Evolutionary conservation across 202 grass and related monocot species (phyloP), one percentile per base, ranked within the genome.

Genomic region (Dendrocalamus latiflorus): DNA sequence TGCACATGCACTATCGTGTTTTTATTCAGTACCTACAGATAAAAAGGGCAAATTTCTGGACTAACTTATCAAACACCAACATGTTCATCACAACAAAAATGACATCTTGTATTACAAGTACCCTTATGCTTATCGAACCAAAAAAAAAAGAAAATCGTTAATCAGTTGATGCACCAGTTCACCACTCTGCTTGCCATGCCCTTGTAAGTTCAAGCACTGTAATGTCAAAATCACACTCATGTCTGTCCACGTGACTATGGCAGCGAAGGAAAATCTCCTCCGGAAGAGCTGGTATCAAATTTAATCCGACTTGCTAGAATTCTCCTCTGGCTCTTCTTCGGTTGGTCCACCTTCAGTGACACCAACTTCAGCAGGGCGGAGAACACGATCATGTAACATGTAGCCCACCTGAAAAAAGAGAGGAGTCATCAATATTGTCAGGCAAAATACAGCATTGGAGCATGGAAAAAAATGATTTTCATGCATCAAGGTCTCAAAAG

Each of bases 361-460:
- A 83, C 88, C 91, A 9, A 93, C 91, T 84, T 93, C 88, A 22
- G 91, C 91, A 9, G 91, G 88, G 20, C 91, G 88, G n/a, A 90
- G 85, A 87, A n/a, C n/a, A n/a, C n/a, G n/a, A n/a, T n/a, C n/a
- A n/a, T n/a, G n/a, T n/a, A n/a, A n/a, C n/a, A n/a, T 90, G 76
- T 93, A 93, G n/a, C 91, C 91, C 36, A 39, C 72, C 91, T 93
- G 65, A 79, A 73, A 62, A 21, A 66, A 22, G 1, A 36, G 65
- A n/a, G n/a, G 6, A 16, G 8, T 75, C 8, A 74, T 28, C 6
- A 44, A 24, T 6, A 55, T 12, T 21, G 37, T 47, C 12, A 30
- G 0, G 21, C 34, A 15, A 30, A 68, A 68, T n/a, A n/a, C n/a
- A n/a, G n/a, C 15, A 8, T 50, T 28, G 26, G 28, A 60, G 30